Base-by-base conservation (phyloP, 2,329 filamentous ascomycete species). In the Anthostomella pinea region DNA sequence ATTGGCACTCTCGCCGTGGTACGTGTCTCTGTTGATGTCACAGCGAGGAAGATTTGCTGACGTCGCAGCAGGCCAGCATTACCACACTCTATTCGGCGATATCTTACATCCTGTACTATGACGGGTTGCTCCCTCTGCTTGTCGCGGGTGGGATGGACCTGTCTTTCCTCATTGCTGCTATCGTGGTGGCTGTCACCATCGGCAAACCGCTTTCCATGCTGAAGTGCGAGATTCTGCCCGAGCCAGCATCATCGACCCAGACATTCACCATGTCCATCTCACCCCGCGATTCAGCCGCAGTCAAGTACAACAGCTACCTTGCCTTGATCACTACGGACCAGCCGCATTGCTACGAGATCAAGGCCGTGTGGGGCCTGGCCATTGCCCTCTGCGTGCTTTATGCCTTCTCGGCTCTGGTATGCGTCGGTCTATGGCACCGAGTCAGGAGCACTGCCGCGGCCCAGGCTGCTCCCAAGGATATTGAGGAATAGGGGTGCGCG, bases 291-390 rank as follows among this genome's bases (percentile, higher is more conserved):
- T 47, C 43, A 2, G 52, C 54, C 11, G 41, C 52, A 8, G 30
- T 42, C 23, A 45, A 45, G 33, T 62, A 57, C 34, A 46, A 50
- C 21, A 65, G 64, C 45, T 72, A 69, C 53, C 60, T 70, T 34
- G 57, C 67, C 28, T 75, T 75, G 62, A 69, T 72, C 15, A 69
- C 70, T 36, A 66, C 69, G 4, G 72, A 70, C 50, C 72, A 71
- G 59, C 62, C 75, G 13, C 85, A 85, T 37, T 96, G 90, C 68
- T 80, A 82, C 55, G 81, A 93, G 69, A 81, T 89, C 61, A 94
- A 95, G 73, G 79, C 85, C 11, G 78, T 93, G 48, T 95, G 89
- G 90, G 89, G 88, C 1, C 65, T 95, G 42, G 78, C 80, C 60
- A 90, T 95, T 62, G 81, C 81, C 4, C 74, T 94, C 32, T 88